Percentiles rank a stretch among this genome's conserved stretches.
Evolutionary conservation across 306 rosid genomes (phyloP).

Genomic region (Amphicarpaea edgeworthii): DNA sequence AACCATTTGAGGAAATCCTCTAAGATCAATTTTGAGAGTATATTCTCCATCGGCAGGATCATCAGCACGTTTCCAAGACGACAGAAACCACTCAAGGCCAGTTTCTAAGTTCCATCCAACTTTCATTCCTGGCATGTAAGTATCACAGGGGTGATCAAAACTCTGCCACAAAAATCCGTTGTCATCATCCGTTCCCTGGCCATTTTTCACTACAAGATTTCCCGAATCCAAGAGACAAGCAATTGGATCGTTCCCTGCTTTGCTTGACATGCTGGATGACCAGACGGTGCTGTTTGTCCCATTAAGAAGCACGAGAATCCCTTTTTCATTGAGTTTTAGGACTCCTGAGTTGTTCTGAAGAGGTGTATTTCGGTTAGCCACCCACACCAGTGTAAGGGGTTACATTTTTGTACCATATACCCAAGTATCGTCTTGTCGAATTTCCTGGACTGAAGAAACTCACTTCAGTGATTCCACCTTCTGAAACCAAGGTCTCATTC

Average conservation of each 20-base stretch:
- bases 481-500: no score
- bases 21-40: not conserved
- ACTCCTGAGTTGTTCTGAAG: no score
- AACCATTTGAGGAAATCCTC: not conserved
- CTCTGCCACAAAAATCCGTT: slow-evolving; percentile 32
- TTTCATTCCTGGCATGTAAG: slow-evolving; percentile 29
- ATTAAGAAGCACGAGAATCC: no score
- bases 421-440: no score
- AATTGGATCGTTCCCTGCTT: not conserved
- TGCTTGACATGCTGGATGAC: slow-evolving; percentile 21
- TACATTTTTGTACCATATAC: no score
- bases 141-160: slow-evolving; percentile 29
- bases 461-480: no score
- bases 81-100: not conserved
- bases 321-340: no score
- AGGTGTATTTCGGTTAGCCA: no score
- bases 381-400: no score
- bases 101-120: slow-evolving; percentile 30
- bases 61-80: slow-evolving; percentile 41
- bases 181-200: not conserved
- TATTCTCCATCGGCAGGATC: slow-evolving; percentile 38
- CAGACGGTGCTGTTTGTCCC: no score
- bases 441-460: no score
- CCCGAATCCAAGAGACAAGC: slow-evolving; percentile 22
- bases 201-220: slow-evolving; percentile 15